A percentile compares a stretch with the other conserved stretches of the same genome.
These are phyloP conservation scores for Pestalotiopsis sp. DNA, from an alignment of 2,329 filamentous ascomycete species.

Conservation along the genomic window DNA sequence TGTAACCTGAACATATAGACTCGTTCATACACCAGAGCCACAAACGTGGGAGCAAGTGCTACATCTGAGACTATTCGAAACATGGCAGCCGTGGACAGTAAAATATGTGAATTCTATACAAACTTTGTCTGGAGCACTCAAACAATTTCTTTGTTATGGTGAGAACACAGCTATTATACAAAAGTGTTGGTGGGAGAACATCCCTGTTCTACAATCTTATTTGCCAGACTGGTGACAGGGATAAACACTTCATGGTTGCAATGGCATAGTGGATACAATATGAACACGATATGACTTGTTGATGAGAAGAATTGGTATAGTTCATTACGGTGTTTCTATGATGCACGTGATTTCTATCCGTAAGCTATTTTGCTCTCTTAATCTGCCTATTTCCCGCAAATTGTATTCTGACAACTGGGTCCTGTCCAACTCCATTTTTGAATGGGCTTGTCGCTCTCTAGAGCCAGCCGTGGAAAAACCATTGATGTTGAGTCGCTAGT, in stretches of 20 bases:
- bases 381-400: constrained; percentile 1
- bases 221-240: not conserved
- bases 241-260: not conserved
- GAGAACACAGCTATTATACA: not conserved
- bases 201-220: not conserved
- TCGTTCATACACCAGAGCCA: too few relatives aligned
- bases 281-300: not conserved
- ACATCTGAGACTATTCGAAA: too few relatives aligned
- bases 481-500: not conserved
- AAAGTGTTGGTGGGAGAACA: not conserved
- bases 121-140: too few relatives aligned
- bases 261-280: not conserved
- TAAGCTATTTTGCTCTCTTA: not conserved
- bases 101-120: too few relatives aligned
- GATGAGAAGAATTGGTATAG: not conserved
- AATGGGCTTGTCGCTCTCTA: not conserved
- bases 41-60: too few relatives aligned
- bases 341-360: not conserved
- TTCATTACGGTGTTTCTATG: not conserved
- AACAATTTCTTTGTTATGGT: too few relatives aligned
- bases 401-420: not conserved
- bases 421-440: not conserved
- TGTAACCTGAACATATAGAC: too few relatives aligned
- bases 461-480: not conserved
- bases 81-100: too few relatives aligned